Evolutionary conservation across 1,139 yeast genomes (phyloP), one percentile per base, ranked within the genome.

Genomic region (Kazachstania sp.): DNA sequence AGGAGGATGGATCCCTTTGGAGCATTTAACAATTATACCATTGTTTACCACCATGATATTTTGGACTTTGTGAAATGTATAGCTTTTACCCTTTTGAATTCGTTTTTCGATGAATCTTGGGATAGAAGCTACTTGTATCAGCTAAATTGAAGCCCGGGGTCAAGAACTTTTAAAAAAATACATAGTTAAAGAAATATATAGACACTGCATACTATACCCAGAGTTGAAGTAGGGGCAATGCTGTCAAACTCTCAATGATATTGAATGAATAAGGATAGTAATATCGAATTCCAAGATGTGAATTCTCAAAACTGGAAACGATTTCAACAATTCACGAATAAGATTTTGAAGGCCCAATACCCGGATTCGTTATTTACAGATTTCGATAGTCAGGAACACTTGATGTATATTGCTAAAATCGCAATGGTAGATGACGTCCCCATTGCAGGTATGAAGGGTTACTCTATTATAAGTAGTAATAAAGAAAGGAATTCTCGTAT

Each of bases 361-460:
- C 45, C 45, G 1, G 45, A 31, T 11, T 16, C 26, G 6, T 32
- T 43, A n/a, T 37, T 43, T 23, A n/a, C 31, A 13, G 36, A 39
- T 19, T 16, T 13, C 13, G 8, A 7, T 11, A 35, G 12, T 12
- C 12, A 29, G 13, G 18, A 36, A 3, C 37, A 28, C 8, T 16
- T 43, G 4, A 4, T 42, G 11, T 7, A 11, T 9, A 29, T 36
- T 15, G 20, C 16, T 6, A 19, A 29, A 9, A 11, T 30, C 2
- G 23, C 18, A 6, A 5, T 7, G 63, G 78, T 72, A 59, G 73
- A 80, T 15, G 87, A 80, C 54, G 68, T 79, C 13, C 86, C 94
- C 12, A 87, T 86, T 4, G 95, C 90, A 3, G 82, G 80, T 2
- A 69, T 85, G 32, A 78, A 74, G 54, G 80, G 80, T 37, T 74